A percentile compares a stretch with the other conserved stretches of the same genome.
Evolutionary conservation across 768 basidiomycete species (phyloP).

Genomic region (Pulveroboletus ravenelii): DNA sequence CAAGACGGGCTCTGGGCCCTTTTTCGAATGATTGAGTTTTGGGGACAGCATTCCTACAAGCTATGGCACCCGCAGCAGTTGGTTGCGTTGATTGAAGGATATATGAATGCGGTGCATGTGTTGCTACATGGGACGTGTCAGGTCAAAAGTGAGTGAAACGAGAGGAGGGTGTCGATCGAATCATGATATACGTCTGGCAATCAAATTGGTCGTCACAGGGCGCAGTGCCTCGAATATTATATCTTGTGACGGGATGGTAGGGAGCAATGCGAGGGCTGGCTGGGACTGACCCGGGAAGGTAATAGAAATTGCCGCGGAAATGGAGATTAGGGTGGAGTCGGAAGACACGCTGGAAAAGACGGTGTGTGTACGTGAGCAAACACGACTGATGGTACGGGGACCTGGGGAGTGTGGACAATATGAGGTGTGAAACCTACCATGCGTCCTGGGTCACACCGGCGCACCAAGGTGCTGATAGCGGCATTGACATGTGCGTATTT

Average conservation of each 20-base stretch:
- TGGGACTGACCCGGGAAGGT: conserved; percentile 14
- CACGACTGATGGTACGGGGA: conserved; percentile 32
- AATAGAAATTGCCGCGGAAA: conserved; percentile 29
- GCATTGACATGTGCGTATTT: conserved; percentile 34
- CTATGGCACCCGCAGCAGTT: conserved; percentile 2
- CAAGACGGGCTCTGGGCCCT: neutral
- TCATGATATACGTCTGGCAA: conserved; percentile 18
- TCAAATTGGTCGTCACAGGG: conserved; percentile 25
- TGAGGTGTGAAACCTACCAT: conserved; percentile 35
- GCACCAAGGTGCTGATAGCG: conserved; percentile 24
- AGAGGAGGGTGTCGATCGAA: conserved; percentile 20
- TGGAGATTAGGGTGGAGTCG: conserved; percentile 31
- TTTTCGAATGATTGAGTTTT: conserved; percentile 7
- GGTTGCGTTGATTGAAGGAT: conserved; percentile 2
- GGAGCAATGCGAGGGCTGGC: neutral
- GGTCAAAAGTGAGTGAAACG: conserved; percentile 16
- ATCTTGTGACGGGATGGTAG: neutral
- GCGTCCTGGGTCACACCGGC: conserved; percentile 26
- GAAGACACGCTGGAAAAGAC: conserved; percentile 28
- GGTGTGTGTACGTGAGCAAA: conserved; percentile 33
- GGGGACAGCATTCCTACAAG: conserved; percentile 5
- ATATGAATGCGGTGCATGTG: conserved; percentile 20
- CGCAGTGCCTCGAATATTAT: conserved; percentile 15
- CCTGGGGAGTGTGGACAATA: conserved; percentile 28
- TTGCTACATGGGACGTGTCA: conserved; percentile 19